Evolutionary conservation across 306 rosid genomes (phyloP).

Genomic region (Ormosia emarginata): DNA sequence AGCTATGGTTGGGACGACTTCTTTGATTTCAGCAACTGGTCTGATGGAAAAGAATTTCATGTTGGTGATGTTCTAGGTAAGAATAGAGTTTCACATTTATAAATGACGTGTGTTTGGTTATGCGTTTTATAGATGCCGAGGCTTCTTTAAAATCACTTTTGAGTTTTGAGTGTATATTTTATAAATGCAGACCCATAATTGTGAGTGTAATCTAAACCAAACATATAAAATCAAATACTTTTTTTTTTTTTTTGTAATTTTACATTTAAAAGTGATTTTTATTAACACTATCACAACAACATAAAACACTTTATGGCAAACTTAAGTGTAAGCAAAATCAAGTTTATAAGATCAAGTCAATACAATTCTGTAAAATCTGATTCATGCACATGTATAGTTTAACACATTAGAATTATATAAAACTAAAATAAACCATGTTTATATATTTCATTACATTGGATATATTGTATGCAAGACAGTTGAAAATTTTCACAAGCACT

Average conservation of each 20-base stretch:
- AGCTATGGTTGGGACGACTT: not conserved
- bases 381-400: not conserved
- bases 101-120: not conserved
- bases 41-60: conserved; percentile 5
- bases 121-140: not conserved
- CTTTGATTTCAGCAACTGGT: not conserved
- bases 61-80: not conserved
- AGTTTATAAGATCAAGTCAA: not conserved
- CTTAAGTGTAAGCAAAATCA: not conserved
- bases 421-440: not conserved
- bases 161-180: no score
- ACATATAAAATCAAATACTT: no score
- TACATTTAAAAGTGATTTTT: no score
- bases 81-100: not conserved
- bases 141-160: not conserved
- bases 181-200: no score
- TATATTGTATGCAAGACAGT: not conserved
- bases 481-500: not conserved
- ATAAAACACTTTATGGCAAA: not conserved
- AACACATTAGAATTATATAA: not conserved
- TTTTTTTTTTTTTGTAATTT: no score
- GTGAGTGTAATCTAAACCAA: no score
- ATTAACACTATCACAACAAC: not conserved
- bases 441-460: not conserved
- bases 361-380: not conserved